These are phyloP conservation scores for Fusarium odoratissimum DNA, from an alignment of 2,329 filamentous ascomycete species.

Conservation along the genomic window DNA sequence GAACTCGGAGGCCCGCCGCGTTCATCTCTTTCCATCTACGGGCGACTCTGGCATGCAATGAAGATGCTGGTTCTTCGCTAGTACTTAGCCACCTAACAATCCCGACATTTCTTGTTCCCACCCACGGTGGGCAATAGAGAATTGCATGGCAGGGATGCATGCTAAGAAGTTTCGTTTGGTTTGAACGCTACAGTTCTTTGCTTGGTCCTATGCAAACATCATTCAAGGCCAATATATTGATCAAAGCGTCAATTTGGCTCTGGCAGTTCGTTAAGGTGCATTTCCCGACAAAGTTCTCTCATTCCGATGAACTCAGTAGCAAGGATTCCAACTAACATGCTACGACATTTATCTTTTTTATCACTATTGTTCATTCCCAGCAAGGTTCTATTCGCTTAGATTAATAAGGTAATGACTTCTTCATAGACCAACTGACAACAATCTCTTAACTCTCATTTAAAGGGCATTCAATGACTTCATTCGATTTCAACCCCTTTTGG, in stretches of 20 bases:
- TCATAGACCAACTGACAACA: background rate
- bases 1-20: slow-evolving; percentile 8
- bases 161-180: background rate
- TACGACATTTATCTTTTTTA: background rate
- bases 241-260: slow-evolving; percentile 2
- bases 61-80: slow-evolving; percentile 1
- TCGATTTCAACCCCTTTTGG: slow-evolving; percentile 6
- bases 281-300: background rate
- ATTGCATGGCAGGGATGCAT: background rate
- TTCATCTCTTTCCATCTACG: background rate
- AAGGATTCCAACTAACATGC: background rate
- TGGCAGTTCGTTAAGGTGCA: background rate
- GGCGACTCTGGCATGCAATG: slow-evolving; percentile 32
- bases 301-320: slow-evolving; percentile 1
- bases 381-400: background rate
- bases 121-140: background rate
- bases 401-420: background rate
- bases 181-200: slow-evolving; percentile 4
- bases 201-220: background rate
- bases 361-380: background rate
- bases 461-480: background rate
- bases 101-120: background rate
- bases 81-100: slow-evolving; percentile 5
- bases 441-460: background rate
- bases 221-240: background rate